Evolutionary conservation across 2,329 filamentous ascomycete genomes (phyloP), one percentile per base, ranked within the genome.

Genomic region (Massarina eburnea): DNA sequence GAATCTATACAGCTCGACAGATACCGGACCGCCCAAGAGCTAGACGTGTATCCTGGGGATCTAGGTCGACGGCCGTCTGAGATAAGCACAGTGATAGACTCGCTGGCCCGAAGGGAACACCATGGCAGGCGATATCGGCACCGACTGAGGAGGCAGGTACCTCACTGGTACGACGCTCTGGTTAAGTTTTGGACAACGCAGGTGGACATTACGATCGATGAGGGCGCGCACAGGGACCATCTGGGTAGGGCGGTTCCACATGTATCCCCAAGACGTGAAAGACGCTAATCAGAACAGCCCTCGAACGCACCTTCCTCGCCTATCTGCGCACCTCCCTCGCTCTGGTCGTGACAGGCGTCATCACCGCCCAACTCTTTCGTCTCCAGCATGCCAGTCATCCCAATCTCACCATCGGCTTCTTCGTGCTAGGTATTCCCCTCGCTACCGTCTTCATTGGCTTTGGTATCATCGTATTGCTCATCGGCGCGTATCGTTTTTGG

Each of bases 221-320:
- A 77, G 48, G 70, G 72, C 21, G 63, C 72, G 38, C 76, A 76
- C 53, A 71, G 80, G 62, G 80, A 83, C 58, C 79, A 83, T 65
- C 57, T 84, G 33, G 80, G 80, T 82, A 72, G 43, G 73, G 52
- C 8, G 43, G 43, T 12, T 37, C 19, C 32, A 47, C 32, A 42
- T 24, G 30, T 29, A 52, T 29, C n/a, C n/a, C n/a, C 29, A 17
- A 18, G 19, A 18, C 7, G 5, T 43, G n/a, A 8, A 24, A 44
- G 39, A 57, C 46, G 36, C 22, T 41, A 21, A 42, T 35, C 33
- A 38, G 1, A 30, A 30, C 57, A 89, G 86, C 87, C 29, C 79
- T 89, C 43, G 86, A 91, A 68, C 76, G 86, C 45, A 91, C 86
- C 15, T 91, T 85, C 61, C 79, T 91, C 15, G 84, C 79, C 22